Percentiles rank a stretch among this genome's conserved stretches.
These are phyloP conservation scores for Zygoascus bituminiphila DNA, from an alignment of 805 yeast genomes.

Conservation along the genomic window DNA sequence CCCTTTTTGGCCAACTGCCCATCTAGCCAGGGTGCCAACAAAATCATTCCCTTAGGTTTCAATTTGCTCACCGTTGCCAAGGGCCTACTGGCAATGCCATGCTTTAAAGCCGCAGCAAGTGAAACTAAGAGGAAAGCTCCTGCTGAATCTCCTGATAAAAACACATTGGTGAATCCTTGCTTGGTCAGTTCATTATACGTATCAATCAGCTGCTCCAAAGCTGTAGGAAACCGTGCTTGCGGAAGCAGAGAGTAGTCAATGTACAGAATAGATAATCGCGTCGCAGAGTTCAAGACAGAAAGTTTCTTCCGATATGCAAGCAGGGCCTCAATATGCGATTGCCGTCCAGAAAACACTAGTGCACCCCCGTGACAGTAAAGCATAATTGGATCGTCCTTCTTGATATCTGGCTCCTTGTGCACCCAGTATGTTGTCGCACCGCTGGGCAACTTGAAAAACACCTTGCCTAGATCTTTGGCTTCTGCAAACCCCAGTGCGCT, in stretches of 20 bases:
- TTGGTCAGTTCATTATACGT: neutral
- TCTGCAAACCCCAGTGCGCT: neutral
- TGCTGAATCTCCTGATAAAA: neutral
- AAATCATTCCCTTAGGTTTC: neutral
- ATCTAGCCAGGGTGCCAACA: neutral
- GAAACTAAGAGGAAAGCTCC: neutral
- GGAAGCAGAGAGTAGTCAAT: neutral
- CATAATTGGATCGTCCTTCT: neutral
- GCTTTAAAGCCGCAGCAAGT: neutral
- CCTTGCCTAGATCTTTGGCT: neutral
- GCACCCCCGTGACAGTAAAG: neutral
- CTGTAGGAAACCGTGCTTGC: neutral
- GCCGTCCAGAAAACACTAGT: neutral
- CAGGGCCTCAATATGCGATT: neutral
- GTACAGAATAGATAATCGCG: neutral
- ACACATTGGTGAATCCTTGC: neutral
- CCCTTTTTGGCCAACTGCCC: neutral
- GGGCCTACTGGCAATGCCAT: neutral
- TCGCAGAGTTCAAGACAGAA: neutral
- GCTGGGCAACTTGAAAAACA: neutral
- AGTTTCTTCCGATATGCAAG: neutral
- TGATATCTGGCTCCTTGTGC: neutral
- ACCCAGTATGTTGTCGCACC: neutral
- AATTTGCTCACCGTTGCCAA: neutral
- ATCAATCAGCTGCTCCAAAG: neutral